Conservation (phyloP, 2,329 filamentous ascomycete genomes). For the Curvularia eragrostidis region DNA sequence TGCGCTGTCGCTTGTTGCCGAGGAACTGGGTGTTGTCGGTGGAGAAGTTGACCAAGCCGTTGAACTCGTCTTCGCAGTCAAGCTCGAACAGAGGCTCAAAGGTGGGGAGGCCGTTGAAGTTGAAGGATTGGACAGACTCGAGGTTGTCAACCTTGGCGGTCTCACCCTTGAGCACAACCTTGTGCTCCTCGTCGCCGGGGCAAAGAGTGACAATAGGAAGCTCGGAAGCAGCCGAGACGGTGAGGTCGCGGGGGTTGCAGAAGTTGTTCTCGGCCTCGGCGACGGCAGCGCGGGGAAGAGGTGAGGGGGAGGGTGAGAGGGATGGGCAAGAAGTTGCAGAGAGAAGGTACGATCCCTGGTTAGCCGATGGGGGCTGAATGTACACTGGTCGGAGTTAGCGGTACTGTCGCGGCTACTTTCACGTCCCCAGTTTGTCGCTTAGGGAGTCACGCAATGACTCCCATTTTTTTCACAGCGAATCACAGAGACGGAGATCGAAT, state of each 20-base stretch:
- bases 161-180: conserved; percentile 58
- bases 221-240: conserved; percentile 69
- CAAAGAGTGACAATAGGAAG: conserved; percentile 69
- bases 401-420: background rate
- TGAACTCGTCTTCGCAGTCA: conserved; percentile 90
- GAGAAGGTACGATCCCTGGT: conserved; percentile 71
- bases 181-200: conserved; percentile 68
- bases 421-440: background rate
- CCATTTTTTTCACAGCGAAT: background rate
- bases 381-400: conserved; percentile 60
- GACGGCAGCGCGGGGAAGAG: conserved; percentile 72
- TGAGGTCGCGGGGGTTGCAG: conserved; percentile 90
- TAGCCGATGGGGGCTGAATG: conserved; percentile 71
- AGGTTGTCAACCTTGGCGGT: conserved; percentile 47
- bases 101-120: conserved; percentile 67
- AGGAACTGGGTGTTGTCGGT: conserved; percentile 66
- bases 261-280: conserved; percentile 80
- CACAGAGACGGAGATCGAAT: background rate
- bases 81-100: conserved; percentile 90
- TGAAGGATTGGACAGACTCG: conserved; percentile 43
- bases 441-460: background rate
- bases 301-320: conserved; percentile 84
- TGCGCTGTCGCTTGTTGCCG: conserved; percentile 73
- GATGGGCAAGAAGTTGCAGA: conserved; percentile 79
- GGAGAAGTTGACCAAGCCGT: conserved; percentile 74